Evolutionary conservation across 140 eudicot species (phyloP), one percentile per base, ranked within the genome.

Genomic region (Flaveria floridana): DNA sequence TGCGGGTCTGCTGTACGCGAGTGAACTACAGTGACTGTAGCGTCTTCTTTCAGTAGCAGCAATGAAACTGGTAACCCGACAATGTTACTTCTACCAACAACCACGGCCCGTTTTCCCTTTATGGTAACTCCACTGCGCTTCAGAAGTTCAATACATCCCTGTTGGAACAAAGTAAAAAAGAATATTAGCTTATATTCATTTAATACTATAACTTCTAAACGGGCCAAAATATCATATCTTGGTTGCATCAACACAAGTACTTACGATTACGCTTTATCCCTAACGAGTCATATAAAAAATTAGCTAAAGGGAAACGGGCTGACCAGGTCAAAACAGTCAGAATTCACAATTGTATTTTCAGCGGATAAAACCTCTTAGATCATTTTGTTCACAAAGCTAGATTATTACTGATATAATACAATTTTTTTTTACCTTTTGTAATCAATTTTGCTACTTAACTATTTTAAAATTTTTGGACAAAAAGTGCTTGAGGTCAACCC

Each of bases 11-110:
- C 79, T 72, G 96, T 91, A 55, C 65, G 95, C 1, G 99, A 94
- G 79, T 91, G 99, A 66, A 94, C 96, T 44, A 88, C 44, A 67
- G 95, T 88, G 70, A 94, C 95, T 2, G 95, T 94, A 5, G 99
- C 99, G 77, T 94, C 99, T 80, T 85, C 99, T 79, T 94, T 94
- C 26, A 88, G 83, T 37, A 94, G 92, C 41, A 94, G 88, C 18
- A 94, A 82, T 70, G 97, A 84, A 50, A 94, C 96, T 12, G 99
- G 99, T 68, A 94, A 78, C 18, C 99, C 97, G 12, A 91, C 99
- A 82, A 94, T 90, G 82, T 94, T 94, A 78, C 99, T 94, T 79
- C 99, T 85, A 70, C 99, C 99, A 52, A 94, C 99, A 78, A 94
- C 96, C 55, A 91, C 99, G 0, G 97, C 97, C 70, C 84, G 90